Percentiles rank a stretch among this genome's conserved stretches.
Conservation (phyloP, 2,329 filamentous ascomycete genomes). For the Grosmannia clavigera region DNA sequence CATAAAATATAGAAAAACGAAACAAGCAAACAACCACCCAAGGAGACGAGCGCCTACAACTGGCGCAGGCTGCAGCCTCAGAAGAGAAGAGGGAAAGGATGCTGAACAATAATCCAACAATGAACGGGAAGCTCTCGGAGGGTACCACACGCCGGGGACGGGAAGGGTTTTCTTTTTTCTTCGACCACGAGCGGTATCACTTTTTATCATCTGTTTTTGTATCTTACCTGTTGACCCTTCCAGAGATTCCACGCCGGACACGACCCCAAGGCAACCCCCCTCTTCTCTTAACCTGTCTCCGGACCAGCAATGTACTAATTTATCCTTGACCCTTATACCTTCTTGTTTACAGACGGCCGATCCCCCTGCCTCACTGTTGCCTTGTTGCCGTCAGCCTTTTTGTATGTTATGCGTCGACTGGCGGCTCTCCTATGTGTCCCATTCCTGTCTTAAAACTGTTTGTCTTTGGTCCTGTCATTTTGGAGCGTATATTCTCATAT, state of each 20-base stretch:
- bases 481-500: constrained; percentile 2
- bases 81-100: not conserved
- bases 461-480: constrained; percentile 1
- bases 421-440: not conserved
- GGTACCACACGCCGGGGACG: not conserved
- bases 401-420: not conserved
- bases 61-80: not conserved
- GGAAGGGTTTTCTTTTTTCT: not conserved
- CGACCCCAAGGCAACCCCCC: not conserved
- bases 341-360: not conserved
- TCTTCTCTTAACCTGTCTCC: not conserved
- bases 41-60: not conserved
- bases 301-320: not conserved
- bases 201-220: not conserved
- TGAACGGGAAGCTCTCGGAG: not conserved
- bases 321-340: not conserved
- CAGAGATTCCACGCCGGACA: not conserved
- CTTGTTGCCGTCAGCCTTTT: not conserved
- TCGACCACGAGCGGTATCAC: constrained; percentile 1
- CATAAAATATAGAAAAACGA: not conserved
- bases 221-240: not conserved
- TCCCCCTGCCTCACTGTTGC: not conserved
- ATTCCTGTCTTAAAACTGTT: not conserved
- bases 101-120: not conserved
- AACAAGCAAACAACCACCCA: not conserved